Conservation (phyloP, 2,329 filamentous ascomycete genomes). For the Pyricularia sp. region DNA sequence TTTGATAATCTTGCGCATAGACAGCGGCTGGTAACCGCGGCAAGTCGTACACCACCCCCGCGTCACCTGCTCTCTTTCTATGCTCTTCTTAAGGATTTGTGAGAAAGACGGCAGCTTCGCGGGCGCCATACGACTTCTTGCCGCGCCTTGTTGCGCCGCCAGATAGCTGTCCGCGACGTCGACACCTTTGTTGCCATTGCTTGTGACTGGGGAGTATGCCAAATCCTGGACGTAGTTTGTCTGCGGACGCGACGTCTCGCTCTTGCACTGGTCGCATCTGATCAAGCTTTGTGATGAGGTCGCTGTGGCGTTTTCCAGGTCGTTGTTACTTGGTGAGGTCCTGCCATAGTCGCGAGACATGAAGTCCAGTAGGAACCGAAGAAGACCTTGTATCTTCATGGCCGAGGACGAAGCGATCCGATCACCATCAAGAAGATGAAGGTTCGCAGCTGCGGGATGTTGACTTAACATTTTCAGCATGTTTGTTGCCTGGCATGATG, state of each 20-base stretch:
- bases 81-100: conserved; percentile 79
- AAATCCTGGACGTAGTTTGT: conserved; percentile 77
- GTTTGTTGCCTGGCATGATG: conserved; percentile 93
- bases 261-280: conserved; percentile 73
- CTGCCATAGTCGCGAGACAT: conserved; percentile 65
- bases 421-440: conserved; percentile 79
- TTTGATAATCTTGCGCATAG: conserved; percentile 73
- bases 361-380: conserved; percentile 72
- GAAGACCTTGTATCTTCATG: conserved; percentile 73
- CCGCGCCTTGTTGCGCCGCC: conserved; percentile 35
- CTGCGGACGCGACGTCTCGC: conserved; percentile 69
- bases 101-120: conserved; percentile 47
- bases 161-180: conserved; percentile 2
- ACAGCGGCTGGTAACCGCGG: conserved; percentile 77
- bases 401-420: conserved; percentile 27
- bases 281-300: conserved; percentile 63
- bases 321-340: conserved; percentile 45
- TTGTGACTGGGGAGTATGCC: conserved; percentile 40
- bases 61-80: conserved; percentile 78
- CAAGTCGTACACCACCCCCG: conserved; percentile 91
- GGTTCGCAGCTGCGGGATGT: conserved; percentile 39
- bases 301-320: conserved; percentile 59
- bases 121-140: not conserved
- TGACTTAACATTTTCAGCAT: conserved; percentile 80
- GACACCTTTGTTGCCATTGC: not conserved